A percentile compares a stretch with the other conserved stretches of the same genome.
Evolutionary conservation across 2,329 filamentous ascomycete species (phyloP).

Genomic region (Aspergillus aculeatinus): DNA sequence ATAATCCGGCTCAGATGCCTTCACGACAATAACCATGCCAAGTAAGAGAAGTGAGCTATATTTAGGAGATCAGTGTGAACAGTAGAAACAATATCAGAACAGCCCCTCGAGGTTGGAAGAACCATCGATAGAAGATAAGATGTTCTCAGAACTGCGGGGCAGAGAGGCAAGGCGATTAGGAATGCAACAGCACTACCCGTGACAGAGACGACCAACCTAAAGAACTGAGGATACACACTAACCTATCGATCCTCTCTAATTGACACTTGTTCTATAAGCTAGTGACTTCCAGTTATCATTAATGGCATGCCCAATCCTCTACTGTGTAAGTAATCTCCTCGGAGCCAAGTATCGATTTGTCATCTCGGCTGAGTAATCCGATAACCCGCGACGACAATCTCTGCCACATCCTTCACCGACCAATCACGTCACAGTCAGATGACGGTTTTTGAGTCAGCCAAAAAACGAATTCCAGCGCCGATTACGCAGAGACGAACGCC

Average conservation of each 20-base stretch:
- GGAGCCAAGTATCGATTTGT: constrained; percentile 1
- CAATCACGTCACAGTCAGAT: constrained; percentile 9
- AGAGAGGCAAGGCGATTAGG: background rate
- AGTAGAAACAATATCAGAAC: background rate
- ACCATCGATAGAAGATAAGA: background rate
- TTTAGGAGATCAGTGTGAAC: background rate
- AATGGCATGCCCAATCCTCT: background rate
- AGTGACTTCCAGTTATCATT: background rate
- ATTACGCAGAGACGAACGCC: background rate
- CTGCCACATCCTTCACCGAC: background rate
- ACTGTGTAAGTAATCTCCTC: background rate
- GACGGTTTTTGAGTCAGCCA: constrained; percentile 7
- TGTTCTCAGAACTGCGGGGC: background rate
- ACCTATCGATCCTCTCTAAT: background rate
- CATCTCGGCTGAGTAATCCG: background rate
- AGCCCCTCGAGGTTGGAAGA: background rate
- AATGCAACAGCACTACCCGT: no score
- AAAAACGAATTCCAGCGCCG: constrained; percentile 1
- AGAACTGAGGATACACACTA: background rate
- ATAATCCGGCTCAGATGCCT: no score
- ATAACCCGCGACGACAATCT: constrained; percentile 6
- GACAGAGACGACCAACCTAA: no score
- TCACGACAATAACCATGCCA: no score
- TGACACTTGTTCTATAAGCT: background rate
- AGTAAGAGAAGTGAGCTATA: no score